Evolutionary conservation across 805 yeast species (phyloP).

Genomic region (Debaryomyces castellii): DNA sequence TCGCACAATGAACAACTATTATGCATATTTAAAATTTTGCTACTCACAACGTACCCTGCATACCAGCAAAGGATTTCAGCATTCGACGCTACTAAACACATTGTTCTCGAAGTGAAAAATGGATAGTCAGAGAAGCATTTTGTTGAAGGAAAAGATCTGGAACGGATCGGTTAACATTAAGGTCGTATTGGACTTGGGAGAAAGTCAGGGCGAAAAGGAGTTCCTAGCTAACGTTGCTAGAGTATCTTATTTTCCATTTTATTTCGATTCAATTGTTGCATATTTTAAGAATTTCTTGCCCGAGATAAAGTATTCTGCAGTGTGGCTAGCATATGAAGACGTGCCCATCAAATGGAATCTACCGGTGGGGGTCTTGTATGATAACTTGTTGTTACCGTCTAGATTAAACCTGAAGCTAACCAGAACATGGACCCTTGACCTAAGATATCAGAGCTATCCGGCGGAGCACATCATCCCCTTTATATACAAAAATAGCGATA

Average conservation of each 20-base stretch:
- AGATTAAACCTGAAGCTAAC: slow-evolving; percentile 7
- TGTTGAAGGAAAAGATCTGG: slow-evolving; percentile 48
- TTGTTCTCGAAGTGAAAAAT: background rate
- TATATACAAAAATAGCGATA: slow-evolving; percentile 9
- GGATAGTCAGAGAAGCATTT: slow-evolving; percentile 7
- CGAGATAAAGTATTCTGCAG: slow-evolving; percentile 16
- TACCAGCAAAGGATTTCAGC: background rate
- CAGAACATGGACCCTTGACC: slow-evolving; percentile 44
- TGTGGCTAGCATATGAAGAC: slow-evolving; percentile 69
- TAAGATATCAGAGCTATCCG: slow-evolving; percentile 25
- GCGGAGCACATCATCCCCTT: slow-evolving; percentile 31
- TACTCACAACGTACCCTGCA: background rate
- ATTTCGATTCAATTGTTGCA: slow-evolving; percentile 32
- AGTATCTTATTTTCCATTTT: slow-evolving; percentile 52
- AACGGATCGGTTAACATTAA: slow-evolving; percentile 50
- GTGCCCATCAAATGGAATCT: slow-evolving; percentile 74
- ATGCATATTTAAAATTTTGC: background rate
- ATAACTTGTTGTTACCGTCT: slow-evolving; percentile 42
- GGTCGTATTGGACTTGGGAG: slow-evolving; percentile 28
- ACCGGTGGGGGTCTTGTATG: slow-evolving; percentile 72
- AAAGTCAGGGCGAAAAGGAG: slow-evolving; percentile 12
- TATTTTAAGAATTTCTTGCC: slow-evolving; percentile 35
- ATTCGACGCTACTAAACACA: background rate
- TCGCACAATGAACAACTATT: background rate
- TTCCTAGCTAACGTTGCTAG: slow-evolving; percentile 31